Evolutionary conservation across 495 filamentous ascomycete species (phyloP), one percentile per base, ranked within the genome.

Genomic region (Neurospora discreta): DNA sequence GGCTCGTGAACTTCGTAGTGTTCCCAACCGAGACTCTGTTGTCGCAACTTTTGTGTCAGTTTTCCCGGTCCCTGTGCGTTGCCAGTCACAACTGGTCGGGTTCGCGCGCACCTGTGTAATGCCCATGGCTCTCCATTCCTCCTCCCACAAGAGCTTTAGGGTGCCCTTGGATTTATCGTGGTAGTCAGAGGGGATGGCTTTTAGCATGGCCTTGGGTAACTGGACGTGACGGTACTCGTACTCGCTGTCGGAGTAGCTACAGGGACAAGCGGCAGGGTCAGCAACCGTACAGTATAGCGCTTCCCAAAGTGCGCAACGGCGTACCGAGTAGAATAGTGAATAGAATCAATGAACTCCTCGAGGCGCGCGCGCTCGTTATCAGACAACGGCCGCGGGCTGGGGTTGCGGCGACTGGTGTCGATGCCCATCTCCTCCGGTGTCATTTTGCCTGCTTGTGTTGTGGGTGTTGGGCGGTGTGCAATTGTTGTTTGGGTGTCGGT

Each of bases 1-100:
- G 95, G 95, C 81, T 97, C 96, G 79, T 99, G 95, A 70, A 98
- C 95, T 81, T 99, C 95, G 75, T 99, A 99, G 82, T 99, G 95
- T 78, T 98, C 94, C 95, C 95, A 99, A 36, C 95, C 95, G 74
- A 98, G 84, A 81, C 96, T 98, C 93, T 98, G 69, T 5, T 71
- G 3, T 33, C 52, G 52, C 52, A 65, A 65, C 26, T 15, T 18
- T 26, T 26, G 20, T 9, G 46, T 77, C 13, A 79, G 74, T 58
- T 15, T 38, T 11, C 1, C 9, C 5, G 52, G 9, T 33, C 23
- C 44, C 16, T 38, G 15, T 16, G 23, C 38, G 18, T n/a, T 18
- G 39, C 13, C 69, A 40, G 18, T 20, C 33, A 11, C 60, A n/a
- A 38, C 33, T 18, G 3, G 30, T n/a, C 40, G 15, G 16, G 8